Conservation (phyloP, 768 basidiomycete genomes). For the Thelephora ganbajun region DNA sequence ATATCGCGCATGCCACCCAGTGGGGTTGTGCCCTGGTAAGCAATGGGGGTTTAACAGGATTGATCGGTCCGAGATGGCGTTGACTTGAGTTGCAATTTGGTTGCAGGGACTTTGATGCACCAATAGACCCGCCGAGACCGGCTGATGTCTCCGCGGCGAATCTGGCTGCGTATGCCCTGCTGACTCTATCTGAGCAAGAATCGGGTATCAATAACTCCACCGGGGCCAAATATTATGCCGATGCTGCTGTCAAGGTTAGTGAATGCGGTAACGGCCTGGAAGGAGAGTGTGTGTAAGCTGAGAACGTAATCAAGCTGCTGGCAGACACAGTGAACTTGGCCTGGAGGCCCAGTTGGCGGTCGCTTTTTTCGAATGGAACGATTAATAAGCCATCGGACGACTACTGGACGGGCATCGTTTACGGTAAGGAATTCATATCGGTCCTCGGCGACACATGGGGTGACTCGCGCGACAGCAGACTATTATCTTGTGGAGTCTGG, state of each 20-base stretch:
- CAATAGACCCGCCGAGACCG: conserved; percentile 37
- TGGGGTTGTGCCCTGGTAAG: conserved; percentile 57
- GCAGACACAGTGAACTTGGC: conserved; percentile 33
- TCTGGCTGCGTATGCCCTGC: conserved; percentile 43
- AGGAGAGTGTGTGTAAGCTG: neutral
- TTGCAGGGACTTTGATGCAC: conserved; percentile 62
- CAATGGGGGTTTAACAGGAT: no score
- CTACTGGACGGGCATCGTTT: conserved; percentile 46
- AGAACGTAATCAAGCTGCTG: conserved; percentile 24
- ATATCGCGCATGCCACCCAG: conserved; percentile 41
- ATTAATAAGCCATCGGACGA: conserved; percentile 41
- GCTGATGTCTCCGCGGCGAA: conserved; percentile 63
- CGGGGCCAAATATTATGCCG: conserved; percentile 25
- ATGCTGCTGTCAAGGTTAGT: conserved; percentile 35
- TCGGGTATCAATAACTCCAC: conserved; percentile 18
- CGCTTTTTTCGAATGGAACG: conserved; percentile 51
- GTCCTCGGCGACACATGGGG: neutral
- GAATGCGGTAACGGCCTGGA: neutral
- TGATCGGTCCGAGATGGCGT: neutral
- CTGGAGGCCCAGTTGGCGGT: conserved; percentile 50
- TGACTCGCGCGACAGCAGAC: conserved; percentile 28
- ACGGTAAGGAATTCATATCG: conserved; percentile 21
- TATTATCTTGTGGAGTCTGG: conserved; percentile 48
- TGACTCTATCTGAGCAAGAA: conserved; percentile 36
- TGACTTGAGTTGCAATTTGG: neutral